Evolutionary conservation across 1,284 basidiomycete species (phyloP).

Genomic region (Apiotrichum siamense): DNA sequence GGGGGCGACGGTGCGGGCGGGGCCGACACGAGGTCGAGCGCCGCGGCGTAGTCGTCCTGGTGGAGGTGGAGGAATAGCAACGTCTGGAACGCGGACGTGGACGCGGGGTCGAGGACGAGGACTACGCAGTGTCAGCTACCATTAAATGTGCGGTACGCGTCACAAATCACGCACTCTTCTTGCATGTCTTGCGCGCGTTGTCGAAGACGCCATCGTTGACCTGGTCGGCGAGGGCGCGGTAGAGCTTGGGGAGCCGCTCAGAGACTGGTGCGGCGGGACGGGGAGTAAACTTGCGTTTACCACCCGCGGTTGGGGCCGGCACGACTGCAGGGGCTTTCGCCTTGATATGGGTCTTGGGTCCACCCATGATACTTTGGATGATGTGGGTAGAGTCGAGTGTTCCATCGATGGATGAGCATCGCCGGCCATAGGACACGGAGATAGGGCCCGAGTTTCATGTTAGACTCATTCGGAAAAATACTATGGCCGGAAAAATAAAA

Average conservation of each 20-base stretch:
- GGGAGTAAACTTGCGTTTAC: slow-evolving; percentile 27
- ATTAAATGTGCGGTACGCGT: no score
- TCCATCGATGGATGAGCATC: no score
- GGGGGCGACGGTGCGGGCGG: slow-evolving; percentile 17
- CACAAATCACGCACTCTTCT: slow-evolving; percentile 77
- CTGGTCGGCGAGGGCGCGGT: slow-evolving; percentile 71
- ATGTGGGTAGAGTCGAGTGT: no score
- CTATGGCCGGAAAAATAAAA: no score
- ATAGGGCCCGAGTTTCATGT: no score
- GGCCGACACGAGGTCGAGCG: slow-evolving; percentile 45
- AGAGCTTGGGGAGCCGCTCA: slow-evolving; percentile 64
- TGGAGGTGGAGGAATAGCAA: slow-evolving; percentile 77
- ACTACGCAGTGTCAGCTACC: slow-evolving; percentile 51
- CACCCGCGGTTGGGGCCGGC: not conserved
- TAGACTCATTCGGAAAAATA: no score
- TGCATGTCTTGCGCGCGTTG: slow-evolving; percentile 79
- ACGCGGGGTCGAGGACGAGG: slow-evolving; percentile 60
- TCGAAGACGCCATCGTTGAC: slow-evolving; percentile 72
- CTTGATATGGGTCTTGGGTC: not conserved
- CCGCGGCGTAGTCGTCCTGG: slow-evolving; percentile 58
- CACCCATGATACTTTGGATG: not conserved
- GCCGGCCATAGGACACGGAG: no score
- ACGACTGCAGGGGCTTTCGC: not conserved
- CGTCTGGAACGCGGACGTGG: slow-evolving; percentile 66
- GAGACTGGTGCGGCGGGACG: slow-evolving; percentile 56